Conservation (phyloP, 2,329 filamentous ascomycete species). For the Fonsecaea pedrosoi region DNA sequence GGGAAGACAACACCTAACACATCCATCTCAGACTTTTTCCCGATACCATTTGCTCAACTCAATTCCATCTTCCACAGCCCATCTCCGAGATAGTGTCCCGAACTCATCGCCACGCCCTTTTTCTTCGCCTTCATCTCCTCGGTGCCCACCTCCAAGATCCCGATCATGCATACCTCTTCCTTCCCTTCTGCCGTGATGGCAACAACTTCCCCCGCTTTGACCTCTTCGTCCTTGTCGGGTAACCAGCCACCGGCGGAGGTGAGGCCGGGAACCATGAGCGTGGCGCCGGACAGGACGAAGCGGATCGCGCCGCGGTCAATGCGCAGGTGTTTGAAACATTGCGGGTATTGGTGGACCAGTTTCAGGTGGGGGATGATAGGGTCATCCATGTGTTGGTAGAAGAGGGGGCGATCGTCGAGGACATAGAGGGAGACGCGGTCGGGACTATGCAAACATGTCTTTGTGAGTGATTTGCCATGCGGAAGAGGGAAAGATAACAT, state of each 20-base stretch:
- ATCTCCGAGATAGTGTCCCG: slow-evolving; percentile 91
- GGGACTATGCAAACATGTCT: slow-evolving; percentile 57
- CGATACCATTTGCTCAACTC: slow-evolving; percentile 51
- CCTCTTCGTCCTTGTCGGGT: slow-evolving; percentile 70
- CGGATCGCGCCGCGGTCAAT: slow-evolving; percentile 96
- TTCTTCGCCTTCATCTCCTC: slow-evolving; percentile 92
- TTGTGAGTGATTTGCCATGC: neutral
- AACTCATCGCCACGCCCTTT: slow-evolving; percentile 92
- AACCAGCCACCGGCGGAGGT: slow-evolving; percentile 82
- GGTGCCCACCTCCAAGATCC: slow-evolving; percentile 81
- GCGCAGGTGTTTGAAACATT: slow-evolving; percentile 80
- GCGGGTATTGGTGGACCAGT: slow-evolving; percentile 88
- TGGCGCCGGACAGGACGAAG: slow-evolving; percentile 91
- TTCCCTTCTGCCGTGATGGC: slow-evolving; percentile 94
- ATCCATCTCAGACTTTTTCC: neutral
- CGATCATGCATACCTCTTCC: slow-evolving; percentile 86
- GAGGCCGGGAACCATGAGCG: slow-evolving; percentile 93
- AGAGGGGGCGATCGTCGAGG: slow-evolving; percentile 74
- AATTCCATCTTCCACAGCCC: slow-evolving; percentile 81
- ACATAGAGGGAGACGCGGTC: slow-evolving; percentile 90
- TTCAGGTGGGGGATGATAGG: slow-evolving; percentile 84
- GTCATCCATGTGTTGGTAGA: slow-evolving; percentile 84
- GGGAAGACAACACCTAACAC: neutral
- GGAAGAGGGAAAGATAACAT: neutral
- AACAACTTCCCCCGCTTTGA: slow-evolving; percentile 82